Conservation (phyloP, 768 basidiomycete genomes). For the Artomyces pyxidatus region DNA sequence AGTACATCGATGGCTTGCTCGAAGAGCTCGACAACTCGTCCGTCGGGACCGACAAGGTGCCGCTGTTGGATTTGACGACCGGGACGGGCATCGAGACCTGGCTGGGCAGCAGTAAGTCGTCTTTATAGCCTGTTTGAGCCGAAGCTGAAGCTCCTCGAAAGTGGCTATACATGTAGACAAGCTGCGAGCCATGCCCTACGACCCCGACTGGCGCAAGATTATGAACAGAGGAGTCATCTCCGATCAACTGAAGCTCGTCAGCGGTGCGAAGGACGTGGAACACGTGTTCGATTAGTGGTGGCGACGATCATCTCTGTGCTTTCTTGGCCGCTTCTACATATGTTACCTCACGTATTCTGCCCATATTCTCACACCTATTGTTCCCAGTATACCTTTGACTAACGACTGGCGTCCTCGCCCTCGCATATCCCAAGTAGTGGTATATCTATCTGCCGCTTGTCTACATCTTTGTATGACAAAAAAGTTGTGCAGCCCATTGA, state of each 20-base stretch:
- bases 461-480: too few species aligned
- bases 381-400: too few species aligned
- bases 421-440: too few species aligned
- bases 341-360: too few species aligned
- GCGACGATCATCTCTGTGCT: too few species aligned
- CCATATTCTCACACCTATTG: too few species aligned
- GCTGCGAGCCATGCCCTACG: neutral
- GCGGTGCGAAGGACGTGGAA: neutral
- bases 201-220: neutral
- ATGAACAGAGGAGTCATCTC: neutral
- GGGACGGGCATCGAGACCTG: conserved; percentile 11
- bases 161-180: neutral
- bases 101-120: conserved; percentile 13
- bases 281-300: too few species aligned
- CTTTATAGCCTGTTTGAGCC: neutral
- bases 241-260: neutral
- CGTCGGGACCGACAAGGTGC: neutral
- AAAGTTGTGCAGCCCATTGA: too few species aligned
- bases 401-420: too few species aligned
- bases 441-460: too few species aligned
- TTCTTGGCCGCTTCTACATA: too few species aligned
- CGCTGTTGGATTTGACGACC: conserved; percentile 8
- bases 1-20: conserved; percentile 15
- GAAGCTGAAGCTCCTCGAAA: neutral
- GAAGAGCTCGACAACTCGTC: conserved; percentile 4